Evolutionary conservation across 2,329 filamentous ascomycete genomes (phyloP).

Genomic region (Fusarium sp.): DNA sequence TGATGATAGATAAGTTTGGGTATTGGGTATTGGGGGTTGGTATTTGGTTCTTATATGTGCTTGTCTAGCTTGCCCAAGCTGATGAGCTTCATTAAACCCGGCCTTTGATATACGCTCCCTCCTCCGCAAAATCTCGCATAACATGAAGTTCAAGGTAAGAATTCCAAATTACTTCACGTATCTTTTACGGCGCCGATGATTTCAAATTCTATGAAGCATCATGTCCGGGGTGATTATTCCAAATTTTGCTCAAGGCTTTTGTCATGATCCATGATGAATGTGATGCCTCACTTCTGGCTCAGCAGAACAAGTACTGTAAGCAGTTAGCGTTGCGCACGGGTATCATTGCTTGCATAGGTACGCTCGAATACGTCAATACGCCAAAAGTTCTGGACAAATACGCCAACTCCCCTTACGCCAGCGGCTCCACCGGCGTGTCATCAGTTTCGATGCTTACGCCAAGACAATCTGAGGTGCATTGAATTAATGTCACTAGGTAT

Average conservation of each 20-base stretch:
- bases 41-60: background rate
- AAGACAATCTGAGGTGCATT: background rate
- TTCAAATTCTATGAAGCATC: too few relatives aligned
- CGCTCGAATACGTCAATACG: constrained; percentile 20
- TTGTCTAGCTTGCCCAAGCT: background rate
- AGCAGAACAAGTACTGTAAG: too few relatives aligned
- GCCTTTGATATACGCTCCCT: background rate
- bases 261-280: background rate
- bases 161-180: background rate
- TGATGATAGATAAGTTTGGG: background rate
- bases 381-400: background rate
- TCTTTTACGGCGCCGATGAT: too few relatives aligned
- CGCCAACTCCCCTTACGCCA: background rate
- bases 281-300: too few relatives aligned
- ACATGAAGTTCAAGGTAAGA: background rate
- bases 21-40: too few relatives aligned
- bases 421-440: background rate
- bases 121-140: background rate
- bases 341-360: constrained; percentile 4
- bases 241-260: too few relatives aligned
- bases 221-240: too few relatives aligned
- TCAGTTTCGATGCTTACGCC: background rate
- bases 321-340: background rate
- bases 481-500: background rate
- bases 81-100: background rate